These are phyloP conservation scores for Quercus bicolor DNA, from an alignment of 306 rosid genomes.

Conservation along the genomic window DNA sequence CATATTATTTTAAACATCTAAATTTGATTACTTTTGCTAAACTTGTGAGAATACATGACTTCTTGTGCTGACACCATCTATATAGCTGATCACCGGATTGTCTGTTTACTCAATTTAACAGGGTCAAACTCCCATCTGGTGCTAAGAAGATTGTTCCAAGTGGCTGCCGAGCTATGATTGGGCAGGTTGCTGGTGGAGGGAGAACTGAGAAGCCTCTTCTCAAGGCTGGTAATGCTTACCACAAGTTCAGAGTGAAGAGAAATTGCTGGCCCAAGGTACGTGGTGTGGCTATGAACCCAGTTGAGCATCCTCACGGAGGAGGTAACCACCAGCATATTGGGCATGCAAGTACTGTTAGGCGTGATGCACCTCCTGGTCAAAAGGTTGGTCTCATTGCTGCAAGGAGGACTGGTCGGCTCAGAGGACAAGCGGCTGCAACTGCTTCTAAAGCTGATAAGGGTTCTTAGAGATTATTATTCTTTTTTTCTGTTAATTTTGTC, in stretches of 20 bases:
- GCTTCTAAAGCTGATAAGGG: slow-evolving; percentile 38
- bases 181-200: slow-evolving; percentile 48
- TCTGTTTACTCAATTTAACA: not conserved
- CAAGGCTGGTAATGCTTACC: slow-evolving; percentile 47
- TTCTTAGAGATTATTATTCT: not conserved
- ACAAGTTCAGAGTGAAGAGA: slow-evolving; percentile 48
- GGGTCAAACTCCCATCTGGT: slow-evolving; percentile 46
- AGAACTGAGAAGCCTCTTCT: slow-evolving; percentile 48
- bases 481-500: not conserved
- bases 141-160: slow-evolving; percentile 47
- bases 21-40: too few species aligned
- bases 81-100: not conserved
- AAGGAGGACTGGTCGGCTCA: slow-evolving; percentile 46
- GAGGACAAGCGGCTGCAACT: slow-evolving; percentile 47
- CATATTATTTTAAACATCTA: too few species aligned
- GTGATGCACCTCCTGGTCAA: slow-evolving; percentile 48
- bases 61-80: too few species aligned
- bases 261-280: slow-evolving; percentile 54
- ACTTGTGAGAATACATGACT: too few species aligned
- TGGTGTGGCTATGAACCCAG: slow-evolving; percentile 54
- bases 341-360: slow-evolving; percentile 45
- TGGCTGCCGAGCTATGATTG: slow-evolving; percentile 44
- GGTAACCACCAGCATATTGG: slow-evolving; percentile 52
- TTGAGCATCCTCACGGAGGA: slow-evolving; percentile 56
- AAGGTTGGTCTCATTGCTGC: slow-evolving; percentile 52